These are phyloP conservation scores for Metschnikowia vanudenii DNA, from an alignment of 805 yeast species.

Conservation along the genomic window DNA sequence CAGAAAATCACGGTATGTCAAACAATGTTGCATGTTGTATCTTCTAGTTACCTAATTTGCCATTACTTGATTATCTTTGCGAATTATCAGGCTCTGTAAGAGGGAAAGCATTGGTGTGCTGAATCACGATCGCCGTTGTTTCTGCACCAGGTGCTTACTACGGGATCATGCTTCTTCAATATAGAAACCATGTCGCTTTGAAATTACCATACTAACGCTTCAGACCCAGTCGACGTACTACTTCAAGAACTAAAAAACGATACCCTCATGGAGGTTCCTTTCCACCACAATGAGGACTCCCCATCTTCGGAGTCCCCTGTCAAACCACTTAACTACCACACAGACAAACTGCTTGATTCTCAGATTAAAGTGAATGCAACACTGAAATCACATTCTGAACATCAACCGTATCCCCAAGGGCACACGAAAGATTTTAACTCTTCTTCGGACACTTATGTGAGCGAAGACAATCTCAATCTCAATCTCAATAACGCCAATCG, in stretches of 20 bases:
- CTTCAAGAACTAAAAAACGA: conserved; percentile 26
- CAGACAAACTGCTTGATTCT: neutral
- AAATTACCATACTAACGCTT: conserved; percentile 18
- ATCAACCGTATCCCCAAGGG: neutral
- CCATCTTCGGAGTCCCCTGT: conserved; percentile 29
- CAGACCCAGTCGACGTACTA: conserved; percentile 31
- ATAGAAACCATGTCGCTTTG: neutral
- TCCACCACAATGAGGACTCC: conserved; percentile 5
- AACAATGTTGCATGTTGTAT: too few species aligned
- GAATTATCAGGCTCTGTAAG: too few species aligned
- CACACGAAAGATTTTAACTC: conserved; percentile 34
- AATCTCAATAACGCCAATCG: neutral
- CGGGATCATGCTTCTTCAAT: neutral
- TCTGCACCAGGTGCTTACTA: neutral
- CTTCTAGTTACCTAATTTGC: too few species aligned
- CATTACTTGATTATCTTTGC: too few species aligned
- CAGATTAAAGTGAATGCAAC: neutral
- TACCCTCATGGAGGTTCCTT: conserved; percentile 15
- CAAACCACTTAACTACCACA: conserved; percentile 33
- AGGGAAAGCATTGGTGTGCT: too few species aligned
- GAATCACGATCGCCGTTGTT: too few species aligned
- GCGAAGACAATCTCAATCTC: conserved; percentile 25
- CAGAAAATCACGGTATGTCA: conserved; percentile 17
- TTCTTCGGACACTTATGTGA: conserved; percentile 42
- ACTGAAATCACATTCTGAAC: neutral